These are phyloP conservation scores for Penicillium pancosmium DNA, from an alignment of 495 filamentous ascomycete species.

Conservation along the genomic window DNA sequence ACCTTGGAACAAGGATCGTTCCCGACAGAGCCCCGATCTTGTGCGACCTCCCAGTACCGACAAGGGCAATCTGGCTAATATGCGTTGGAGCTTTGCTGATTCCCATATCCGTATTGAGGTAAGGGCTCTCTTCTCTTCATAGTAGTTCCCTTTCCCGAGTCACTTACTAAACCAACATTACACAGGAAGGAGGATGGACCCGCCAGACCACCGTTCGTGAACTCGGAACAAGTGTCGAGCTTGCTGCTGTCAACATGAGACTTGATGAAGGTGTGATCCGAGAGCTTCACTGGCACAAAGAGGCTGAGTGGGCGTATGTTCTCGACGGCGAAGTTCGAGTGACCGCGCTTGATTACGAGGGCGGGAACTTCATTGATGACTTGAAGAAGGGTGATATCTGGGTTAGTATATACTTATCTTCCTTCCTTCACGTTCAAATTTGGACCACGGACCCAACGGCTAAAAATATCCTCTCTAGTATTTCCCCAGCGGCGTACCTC, in stretches of 20 bases:
- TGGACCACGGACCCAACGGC: background rate
- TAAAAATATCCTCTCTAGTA: constrained; percentile 42
- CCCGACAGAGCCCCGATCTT: constrained; percentile 64
- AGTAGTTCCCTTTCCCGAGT: background rate
- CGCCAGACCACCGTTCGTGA: constrained; percentile 67
- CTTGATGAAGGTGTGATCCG: constrained; percentile 68
- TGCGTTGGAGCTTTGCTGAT: constrained; percentile 70
- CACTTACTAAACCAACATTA: background rate
- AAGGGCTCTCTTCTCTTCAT: constrained; percentile 7
- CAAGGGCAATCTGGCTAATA: constrained; percentile 61
- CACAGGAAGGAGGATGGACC: constrained; percentile 68
- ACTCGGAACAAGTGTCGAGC: constrained; percentile 58
- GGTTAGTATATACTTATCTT: background rate
- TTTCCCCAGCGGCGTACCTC: constrained; percentile 71
- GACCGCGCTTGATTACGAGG: constrained; percentile 68
- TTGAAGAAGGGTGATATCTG: constrained; percentile 70
- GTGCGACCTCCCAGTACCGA: constrained; percentile 68
- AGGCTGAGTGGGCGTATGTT: constrained; percentile 72
- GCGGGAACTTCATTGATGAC: constrained; percentile 70
- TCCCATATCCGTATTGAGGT: constrained; percentile 68
- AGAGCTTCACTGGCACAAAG: constrained; percentile 74
- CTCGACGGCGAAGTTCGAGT: constrained; percentile 51
- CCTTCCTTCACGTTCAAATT: too few relatives aligned
- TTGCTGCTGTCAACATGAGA: constrained; percentile 71
- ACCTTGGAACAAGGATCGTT: constrained; percentile 64